Conservation (phyloP, 805 yeast genomes). For the Pichia insulana region DNA sequence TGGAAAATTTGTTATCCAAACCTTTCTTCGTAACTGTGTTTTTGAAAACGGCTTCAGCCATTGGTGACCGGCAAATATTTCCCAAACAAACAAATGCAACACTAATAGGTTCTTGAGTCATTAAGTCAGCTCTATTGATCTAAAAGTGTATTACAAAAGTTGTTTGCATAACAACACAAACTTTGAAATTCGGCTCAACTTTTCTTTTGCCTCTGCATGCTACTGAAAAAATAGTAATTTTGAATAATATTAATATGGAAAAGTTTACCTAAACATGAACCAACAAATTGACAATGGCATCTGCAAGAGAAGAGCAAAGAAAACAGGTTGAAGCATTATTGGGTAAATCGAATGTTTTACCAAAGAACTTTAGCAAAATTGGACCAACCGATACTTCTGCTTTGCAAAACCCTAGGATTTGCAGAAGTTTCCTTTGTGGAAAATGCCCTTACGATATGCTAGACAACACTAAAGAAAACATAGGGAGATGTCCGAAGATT, state of each 20-base stretch:
- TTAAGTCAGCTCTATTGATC: background rate
- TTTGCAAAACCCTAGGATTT: constrained; percentile 50
- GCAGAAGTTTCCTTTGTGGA: constrained; percentile 78
- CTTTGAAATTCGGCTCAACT: too few species aligned
- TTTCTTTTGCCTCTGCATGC: too few species aligned
- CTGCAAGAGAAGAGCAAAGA: constrained; percentile 66
- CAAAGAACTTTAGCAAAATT: constrained; percentile 18
- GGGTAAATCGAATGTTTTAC: constrained; percentile 45
- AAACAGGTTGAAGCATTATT: constrained; percentile 69
- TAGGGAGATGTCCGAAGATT: constrained; percentile 70
- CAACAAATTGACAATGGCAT: constrained; percentile 5
- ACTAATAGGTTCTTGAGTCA: constrained; percentile 10
- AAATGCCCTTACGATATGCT: constrained; percentile 81
- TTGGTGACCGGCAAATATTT: constrained; percentile 91
- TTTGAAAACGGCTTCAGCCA: constrained; percentile 91
- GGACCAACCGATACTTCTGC: constrained; percentile 20
- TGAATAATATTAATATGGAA: too few species aligned
- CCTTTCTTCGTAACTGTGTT: constrained; percentile 51
- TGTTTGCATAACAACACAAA: too few species aligned
- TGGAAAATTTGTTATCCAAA: constrained; percentile 33
- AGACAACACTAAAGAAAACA: constrained; percentile 69
- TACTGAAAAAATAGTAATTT: too few species aligned
- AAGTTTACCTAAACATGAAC: background rate
- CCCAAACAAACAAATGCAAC: constrained; percentile 92
- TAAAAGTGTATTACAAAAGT: background rate